Evolutionary conservation across 2,329 filamentous ascomycete genomes (phyloP).

Genomic region (Chaetomium sp.): DNA sequence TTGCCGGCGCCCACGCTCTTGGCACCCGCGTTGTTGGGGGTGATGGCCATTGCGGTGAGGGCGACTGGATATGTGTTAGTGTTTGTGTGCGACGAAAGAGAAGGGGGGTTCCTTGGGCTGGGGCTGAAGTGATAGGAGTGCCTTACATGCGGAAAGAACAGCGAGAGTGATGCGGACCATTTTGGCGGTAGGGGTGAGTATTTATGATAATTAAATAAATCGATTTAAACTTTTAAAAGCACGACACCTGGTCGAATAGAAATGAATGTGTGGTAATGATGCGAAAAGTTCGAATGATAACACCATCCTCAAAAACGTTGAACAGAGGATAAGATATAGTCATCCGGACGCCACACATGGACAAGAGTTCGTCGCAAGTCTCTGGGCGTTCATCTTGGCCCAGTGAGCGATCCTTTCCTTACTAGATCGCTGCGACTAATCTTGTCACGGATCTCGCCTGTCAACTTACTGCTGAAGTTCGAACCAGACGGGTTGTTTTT

Average conservation of each 20-base stretch:
- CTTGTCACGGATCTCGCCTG: conserved; percentile 6
- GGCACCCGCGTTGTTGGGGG: conserved; percentile 29
- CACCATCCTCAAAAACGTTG: conserved; percentile 4
- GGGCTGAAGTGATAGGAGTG: not conserved
- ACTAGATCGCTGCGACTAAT: conserved; percentile 1
- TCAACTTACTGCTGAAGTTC: no score
- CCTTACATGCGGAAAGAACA: conserved; percentile 25
- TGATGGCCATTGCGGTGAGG: conserved; percentile 24
- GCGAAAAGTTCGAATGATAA: conserved; percentile 9
- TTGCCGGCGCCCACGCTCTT: conserved; percentile 27
- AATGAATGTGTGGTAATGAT: not conserved
- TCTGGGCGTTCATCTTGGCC: not conserved
- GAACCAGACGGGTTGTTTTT: not conserved
- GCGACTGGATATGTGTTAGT: conserved; percentile 19
- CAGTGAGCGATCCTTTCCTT: not conserved
- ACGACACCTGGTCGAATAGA: conserved; percentile 18
- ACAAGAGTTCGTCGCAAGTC: not conserved
- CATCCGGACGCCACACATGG: not conserved
- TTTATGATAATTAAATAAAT: no score
- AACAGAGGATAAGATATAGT: not conserved
- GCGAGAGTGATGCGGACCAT: conserved; percentile 29
- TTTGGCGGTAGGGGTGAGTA: conserved; percentile 12
- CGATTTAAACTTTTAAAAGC: conserved; percentile 2
- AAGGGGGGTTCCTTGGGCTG: no score
- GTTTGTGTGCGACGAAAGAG: not conserved